A percentile compares a stretch with the other conserved stretches of the same genome.
Conservation (phyloP, 2,329 filamentous ascomycete genomes). For the Fusarium goolgardi region DNA sequence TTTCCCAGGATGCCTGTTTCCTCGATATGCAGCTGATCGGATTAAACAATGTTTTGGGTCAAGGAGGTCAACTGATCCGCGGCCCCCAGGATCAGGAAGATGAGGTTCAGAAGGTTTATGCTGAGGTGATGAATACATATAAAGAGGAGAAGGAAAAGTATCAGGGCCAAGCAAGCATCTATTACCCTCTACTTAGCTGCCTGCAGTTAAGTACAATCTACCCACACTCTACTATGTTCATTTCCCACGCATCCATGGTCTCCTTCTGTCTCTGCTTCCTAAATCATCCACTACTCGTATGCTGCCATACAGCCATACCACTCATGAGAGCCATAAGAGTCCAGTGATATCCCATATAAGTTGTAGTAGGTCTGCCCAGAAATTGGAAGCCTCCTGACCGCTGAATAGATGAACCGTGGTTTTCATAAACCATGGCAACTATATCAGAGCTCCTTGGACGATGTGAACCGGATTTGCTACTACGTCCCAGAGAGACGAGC, state of each 20-base stretch:
- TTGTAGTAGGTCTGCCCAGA: slow-evolving; percentile 13
- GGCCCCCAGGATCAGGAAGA: background rate
- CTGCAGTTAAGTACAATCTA: background rate
- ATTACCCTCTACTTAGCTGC: background rate
- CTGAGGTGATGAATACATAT: too few species aligned
- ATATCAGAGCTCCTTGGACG: slow-evolving; percentile 12
- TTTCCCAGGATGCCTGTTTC: background rate
- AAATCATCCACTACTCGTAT: background rate
- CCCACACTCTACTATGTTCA: background rate
- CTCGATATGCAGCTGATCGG: background rate
- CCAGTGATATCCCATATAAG: slow-evolving; percentile 33
- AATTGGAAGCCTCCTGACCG: slow-evolving; percentile 20
- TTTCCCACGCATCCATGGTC: background rate
- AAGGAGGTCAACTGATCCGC: background rate
- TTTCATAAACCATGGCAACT: slow-evolving; percentile 28
- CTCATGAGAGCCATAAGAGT: slow-evolving; percentile 28
- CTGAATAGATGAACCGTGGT: background rate
- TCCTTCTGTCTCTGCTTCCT: too few species aligned
- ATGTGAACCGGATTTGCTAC: background rate
- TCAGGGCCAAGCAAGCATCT: too few species aligned
- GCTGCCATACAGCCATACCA: slow-evolving; percentile 14
- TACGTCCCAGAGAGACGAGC: slow-evolving; percentile 15
- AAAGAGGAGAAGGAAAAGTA: too few species aligned
- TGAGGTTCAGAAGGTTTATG: too few species aligned
- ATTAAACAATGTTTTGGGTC: background rate